Conservation (phyloP, 495 filamentous ascomycete genomes). For the Talaromyces trachyspermus region DNA sequence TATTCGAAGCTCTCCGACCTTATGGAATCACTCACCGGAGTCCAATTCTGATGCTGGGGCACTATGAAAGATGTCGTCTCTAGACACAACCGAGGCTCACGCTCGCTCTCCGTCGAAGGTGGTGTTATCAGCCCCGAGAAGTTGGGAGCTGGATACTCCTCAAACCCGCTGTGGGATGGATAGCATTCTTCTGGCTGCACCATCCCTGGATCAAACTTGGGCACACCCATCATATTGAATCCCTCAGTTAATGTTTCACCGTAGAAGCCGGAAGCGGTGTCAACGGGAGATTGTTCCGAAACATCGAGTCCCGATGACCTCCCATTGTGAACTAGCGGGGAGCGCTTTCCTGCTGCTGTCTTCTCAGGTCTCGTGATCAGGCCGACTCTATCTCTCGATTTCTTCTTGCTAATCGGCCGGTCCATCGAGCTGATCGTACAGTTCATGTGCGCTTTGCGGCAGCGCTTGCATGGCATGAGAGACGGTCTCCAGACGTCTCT, state of each 20-base stretch:
- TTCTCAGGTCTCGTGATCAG: not conserved
- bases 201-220: too few species aligned
- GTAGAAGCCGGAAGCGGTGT: not conserved
- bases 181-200: conserved; percentile 2
- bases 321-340: not conserved
- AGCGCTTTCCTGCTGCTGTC: not conserved
- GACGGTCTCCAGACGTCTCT: conserved; percentile 10
- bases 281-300: not conserved
- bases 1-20: not conserved
- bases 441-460: conserved; percentile 6
- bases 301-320: not conserved
- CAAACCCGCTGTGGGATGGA: not conserved
- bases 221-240: not conserved
- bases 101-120: conserved; percentile 1
- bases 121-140: conserved; percentile 5
- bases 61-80: not conserved
- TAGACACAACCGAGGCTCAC: not conserved
- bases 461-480: conserved; percentile 11
- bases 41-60: not conserved
- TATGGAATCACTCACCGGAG: not conserved
- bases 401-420: conserved; percentile 1
- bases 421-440: conserved; percentile 11
- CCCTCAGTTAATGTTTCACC: not conserved
- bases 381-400: not conserved
- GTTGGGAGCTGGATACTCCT: not conserved